These are phyloP conservation scores for Stagonosporopsis chrysanthemi DNA, from an alignment of 2,329 filamentous ascomycete species.

Conservation along the genomic window DNA sequence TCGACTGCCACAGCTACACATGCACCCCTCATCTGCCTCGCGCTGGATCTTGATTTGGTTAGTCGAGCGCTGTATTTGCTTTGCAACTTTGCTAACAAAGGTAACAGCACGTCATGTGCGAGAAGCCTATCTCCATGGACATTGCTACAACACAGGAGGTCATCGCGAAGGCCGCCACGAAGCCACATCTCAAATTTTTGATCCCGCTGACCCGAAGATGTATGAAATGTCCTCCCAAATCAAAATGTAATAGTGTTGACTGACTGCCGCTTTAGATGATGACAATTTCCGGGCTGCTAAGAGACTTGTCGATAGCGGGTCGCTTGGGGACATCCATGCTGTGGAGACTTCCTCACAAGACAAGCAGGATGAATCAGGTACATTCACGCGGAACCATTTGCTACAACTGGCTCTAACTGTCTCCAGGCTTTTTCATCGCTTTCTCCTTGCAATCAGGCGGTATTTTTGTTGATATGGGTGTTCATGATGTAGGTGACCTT, in stretches of 20 bases:
- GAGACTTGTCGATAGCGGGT: constrained; percentile 2
- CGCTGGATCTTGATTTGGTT: constrained; percentile 4
- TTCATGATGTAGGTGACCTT: constrained; percentile 8
- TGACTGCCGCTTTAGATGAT: constrained; percentile 1
- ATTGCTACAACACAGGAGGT: constrained; percentile 6
- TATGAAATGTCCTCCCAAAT: neutral
- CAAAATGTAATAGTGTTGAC: neutral
- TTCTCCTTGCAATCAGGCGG: constrained; percentile 14
- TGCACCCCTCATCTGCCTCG: constrained; percentile 4
- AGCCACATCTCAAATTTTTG: constrained; percentile 12
- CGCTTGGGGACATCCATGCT: constrained; percentile 11
- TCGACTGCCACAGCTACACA: constrained; percentile 13
- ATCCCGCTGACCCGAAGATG: constrained; percentile 7
- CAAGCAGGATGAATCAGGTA: constrained; percentile 8
- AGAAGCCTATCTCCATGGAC: constrained; percentile 18
- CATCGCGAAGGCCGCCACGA: constrained; percentile 2
- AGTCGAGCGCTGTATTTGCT: neutral
- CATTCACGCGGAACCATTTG: neutral
- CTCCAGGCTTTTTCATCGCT: constrained; percentile 9
- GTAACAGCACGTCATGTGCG: constrained; percentile 16
- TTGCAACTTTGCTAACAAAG: neutral
- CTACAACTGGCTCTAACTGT: neutral
- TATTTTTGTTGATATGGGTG: constrained; percentile 14
- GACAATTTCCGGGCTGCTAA: constrained; percentile 8
- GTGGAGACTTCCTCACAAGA: constrained; percentile 10